Evolutionary conservation across 2,329 filamentous ascomycete species (phyloP).

Genomic region (Incumbomyces delicatus): DNA sequence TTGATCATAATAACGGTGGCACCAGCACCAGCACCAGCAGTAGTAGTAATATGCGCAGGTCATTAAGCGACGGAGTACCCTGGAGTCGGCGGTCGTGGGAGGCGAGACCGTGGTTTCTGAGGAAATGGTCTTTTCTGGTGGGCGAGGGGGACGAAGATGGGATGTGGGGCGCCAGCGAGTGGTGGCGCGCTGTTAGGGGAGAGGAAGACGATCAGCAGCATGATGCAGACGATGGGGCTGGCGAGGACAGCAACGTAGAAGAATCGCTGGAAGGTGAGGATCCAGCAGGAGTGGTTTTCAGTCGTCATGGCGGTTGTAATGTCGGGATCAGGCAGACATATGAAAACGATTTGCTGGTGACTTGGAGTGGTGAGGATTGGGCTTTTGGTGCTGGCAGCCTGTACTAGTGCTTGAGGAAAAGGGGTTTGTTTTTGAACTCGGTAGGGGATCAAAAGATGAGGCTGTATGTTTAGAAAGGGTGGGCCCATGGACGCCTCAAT

Average conservation of each 20-base stretch:
- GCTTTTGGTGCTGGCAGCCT: too few relatives aligned
- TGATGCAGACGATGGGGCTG: too few relatives aligned
- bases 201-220: not conserved
- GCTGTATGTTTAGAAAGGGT: too few relatives aligned
- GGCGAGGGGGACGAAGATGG: slow-evolving; percentile 16
- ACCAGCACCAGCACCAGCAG: too few relatives aligned
- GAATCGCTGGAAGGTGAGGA: not conserved
- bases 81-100: slow-evolving; percentile 40
- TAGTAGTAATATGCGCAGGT: too few relatives aligned
- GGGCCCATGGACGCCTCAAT: too few relatives aligned
- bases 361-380: slow-evolving; percentile 5
- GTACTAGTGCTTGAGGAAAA: too few relatives aligned
- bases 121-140: slow-evolving; percentile 29
- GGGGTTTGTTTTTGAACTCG: too few relatives aligned
- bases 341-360: slow-evolving; percentile 7
- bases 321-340: slow-evolving; percentile 10
- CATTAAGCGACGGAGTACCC: slow-evolving; percentile 27
- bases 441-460: too few relatives aligned
- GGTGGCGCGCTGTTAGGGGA: slow-evolving; percentile 15
- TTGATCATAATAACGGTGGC: too few relatives aligned
- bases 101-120: slow-evolving; percentile 35
- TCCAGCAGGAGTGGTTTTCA: not conserved
- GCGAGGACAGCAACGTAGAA: too few relatives aligned
- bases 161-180: slow-evolving; percentile 13
- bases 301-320: slow-evolving; percentile 9